Evolutionary conservation across 305 asterid species (phyloP), one percentile per base, ranked within the genome.

Genomic region (Lippia alba): DNA sequence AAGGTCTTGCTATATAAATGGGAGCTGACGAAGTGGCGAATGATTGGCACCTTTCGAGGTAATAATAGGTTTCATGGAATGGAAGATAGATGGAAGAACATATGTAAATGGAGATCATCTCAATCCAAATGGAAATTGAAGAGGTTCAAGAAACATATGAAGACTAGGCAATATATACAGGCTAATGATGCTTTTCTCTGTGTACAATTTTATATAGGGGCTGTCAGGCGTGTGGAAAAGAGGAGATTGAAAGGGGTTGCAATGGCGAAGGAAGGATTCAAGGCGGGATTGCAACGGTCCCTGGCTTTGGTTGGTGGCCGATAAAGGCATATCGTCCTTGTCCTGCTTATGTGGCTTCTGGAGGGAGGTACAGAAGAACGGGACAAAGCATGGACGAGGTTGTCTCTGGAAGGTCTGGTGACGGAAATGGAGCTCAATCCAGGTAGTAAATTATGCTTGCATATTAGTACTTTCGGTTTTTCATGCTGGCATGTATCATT

Each of bases 281-380:
- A 82, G 98, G 98, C 46, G 98, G 98, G 60, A 93, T 93, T 54
- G 97, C 97, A 4, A 83, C 87, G 34, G 84, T 91, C 56, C 96
- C 98, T 5, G 97, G 97, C 46, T 91, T 93, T 56, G 97, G 96
- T 67, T 93, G 98, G 98, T 93, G 98, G 97, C 97, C 97, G 0
- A 93, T 93, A 59, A 91, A 91, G 83, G 97, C 98, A 51, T 93
- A 87, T 72, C 72, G 97, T 56, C 98, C 96, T 75, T 93, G 98
- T 49, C 98, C 97, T 54, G 94, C 88, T 6, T 93, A 81, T 72
- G 66, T 91, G 73, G 96, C 91, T n/a, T 80, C 96, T 0, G 98
- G 98, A 54, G 97, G 96, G 20, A 78, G 96, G 79, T 93, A 91
- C 77, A 75, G 86, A 72, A 77, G 96, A 68, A 78, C 32, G 0